A percentile compares a stretch with the other conserved stretches of the same genome.
Conservation (phyloP, 2,329 filamentous ascomycete species). For the Exserohilum turcica region DNA sequence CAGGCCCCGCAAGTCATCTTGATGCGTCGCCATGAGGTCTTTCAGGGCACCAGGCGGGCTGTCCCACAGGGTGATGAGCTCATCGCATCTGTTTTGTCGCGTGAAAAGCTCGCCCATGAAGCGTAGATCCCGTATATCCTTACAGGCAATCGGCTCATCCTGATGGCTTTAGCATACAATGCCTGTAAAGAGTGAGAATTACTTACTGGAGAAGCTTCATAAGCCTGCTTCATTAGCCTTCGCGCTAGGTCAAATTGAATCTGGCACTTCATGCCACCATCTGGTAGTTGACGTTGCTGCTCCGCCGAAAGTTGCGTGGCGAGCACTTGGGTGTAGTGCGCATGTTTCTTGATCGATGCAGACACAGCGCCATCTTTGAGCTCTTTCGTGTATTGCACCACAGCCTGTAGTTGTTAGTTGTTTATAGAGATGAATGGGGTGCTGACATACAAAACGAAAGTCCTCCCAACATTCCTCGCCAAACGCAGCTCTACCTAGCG, state of each 20-base stretch:
- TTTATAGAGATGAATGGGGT: not conserved
- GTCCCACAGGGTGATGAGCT: slow-evolving; percentile 36
- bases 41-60: slow-evolving; percentile 22
- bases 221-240: slow-evolving; percentile 35
- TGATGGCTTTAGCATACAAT: slow-evolving; percentile 19
- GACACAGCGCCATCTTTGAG: slow-evolving; percentile 11
- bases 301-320: slow-evolving; percentile 37
- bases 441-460: slow-evolving; percentile 35
- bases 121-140: slow-evolving; percentile 40
- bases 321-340: slow-evolving; percentile 37
- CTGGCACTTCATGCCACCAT: slow-evolving; percentile 22
- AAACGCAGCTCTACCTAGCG: slow-evolving; percentile 35
- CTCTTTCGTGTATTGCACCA: slow-evolving; percentile 38
- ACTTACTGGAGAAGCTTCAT: slow-evolving; percentile 31
- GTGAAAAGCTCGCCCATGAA: slow-evolving; percentile 42
- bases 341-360: slow-evolving; percentile 27
- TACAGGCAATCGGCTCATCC: slow-evolving; percentile 35
- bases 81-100: slow-evolving; percentile 28
- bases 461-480: slow-evolving; percentile 43
- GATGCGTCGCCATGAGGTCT: slow-evolving; percentile 28
- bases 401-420: slow-evolving; percentile 31
- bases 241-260: slow-evolving; percentile 31
- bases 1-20: slow-evolving; percentile 29
- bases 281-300: slow-evolving; percentile 20
- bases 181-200: not conserved